Conservation (phyloP, 805 yeast species). For the Helenozyma baotianmanensis region DNA sequence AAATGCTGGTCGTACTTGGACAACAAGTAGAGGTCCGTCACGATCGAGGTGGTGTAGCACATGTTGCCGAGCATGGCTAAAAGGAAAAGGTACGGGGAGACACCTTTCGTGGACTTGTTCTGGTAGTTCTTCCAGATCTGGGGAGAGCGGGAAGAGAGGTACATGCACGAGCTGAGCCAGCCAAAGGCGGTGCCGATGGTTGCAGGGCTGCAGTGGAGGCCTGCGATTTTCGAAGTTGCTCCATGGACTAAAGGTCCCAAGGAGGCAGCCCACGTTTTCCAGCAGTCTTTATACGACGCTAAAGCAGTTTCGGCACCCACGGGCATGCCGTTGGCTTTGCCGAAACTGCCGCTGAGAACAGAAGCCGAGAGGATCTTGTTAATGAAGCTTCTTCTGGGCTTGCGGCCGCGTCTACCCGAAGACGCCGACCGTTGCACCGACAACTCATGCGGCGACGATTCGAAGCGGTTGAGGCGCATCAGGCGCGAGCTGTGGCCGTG, state of each 20-base stretch:
- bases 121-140: slow-evolving; percentile 31
- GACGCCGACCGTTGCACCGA: slow-evolving; percentile 7
- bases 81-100: slow-evolving; percentile 30
- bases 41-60: slow-evolving; percentile 31
- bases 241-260: too few species aligned
- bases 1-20: slow-evolving; percentile 11
- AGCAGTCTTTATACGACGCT: neutral
- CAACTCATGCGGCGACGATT: slow-evolving; percentile 7
- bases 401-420: slow-evolving; percentile 2
- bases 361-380: slow-evolving; percentile 10
- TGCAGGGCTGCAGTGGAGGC: slow-evolving; percentile 4
- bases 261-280: too few species aligned
- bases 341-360: slow-evolving; percentile 12
- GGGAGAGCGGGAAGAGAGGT: slow-evolving; percentile 30
- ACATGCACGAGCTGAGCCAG: slow-evolving; percentile 30
- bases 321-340: slow-evolving; percentile 10
- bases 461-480: slow-evolving; percentile 21
- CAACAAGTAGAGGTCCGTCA: slow-evolving; percentile 26
- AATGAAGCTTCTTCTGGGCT: slow-evolving; percentile 7
- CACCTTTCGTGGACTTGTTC: slow-evolving; percentile 29
- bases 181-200: slow-evolving; percentile 27
- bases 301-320: neutral
- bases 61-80: slow-evolving; percentile 35
- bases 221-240: neutral
- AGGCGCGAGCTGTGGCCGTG: slow-evolving; percentile 5